These are phyloP conservation scores for Citrus unshiu DNA, from an alignment of 345 rosid genomes.

Conservation along the genomic window DNA sequence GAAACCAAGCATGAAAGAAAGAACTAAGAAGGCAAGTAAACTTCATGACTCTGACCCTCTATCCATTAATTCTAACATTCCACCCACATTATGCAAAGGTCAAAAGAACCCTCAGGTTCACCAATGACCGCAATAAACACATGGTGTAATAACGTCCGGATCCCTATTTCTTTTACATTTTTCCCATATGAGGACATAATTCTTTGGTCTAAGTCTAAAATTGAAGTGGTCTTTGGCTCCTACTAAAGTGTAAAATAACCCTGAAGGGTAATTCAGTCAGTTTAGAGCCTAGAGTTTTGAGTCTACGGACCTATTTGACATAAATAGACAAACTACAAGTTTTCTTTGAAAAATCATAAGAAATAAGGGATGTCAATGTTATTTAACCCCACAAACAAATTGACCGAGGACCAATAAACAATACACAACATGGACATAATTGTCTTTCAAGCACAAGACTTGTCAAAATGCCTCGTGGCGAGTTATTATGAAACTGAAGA, in stretches of 20 bases:
- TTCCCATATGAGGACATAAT: neutral
- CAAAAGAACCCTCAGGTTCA: conserved; percentile 5
- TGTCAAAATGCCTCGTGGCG: conserved; percentile 24
- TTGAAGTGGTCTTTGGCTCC: neutral
- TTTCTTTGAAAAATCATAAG: too few relatives aligned
- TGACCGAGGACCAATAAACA: neutral
- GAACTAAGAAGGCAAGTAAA: conserved; percentile 19
- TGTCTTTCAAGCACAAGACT: neutral
- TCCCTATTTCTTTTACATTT: neutral
- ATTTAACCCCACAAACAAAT: neutral
- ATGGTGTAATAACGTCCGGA: neutral
- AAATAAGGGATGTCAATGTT: neutral
- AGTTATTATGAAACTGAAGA: neutral
- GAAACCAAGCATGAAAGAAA: conserved; percentile 14
- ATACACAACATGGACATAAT: neutral
- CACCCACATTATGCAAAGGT: conserved; percentile 10
- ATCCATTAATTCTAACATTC: conserved; percentile 23
- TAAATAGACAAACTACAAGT: neutral
- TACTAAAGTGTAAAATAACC: neutral
- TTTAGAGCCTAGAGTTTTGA: too few relatives aligned
- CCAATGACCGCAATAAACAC: neutral
- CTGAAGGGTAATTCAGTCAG: neutral
- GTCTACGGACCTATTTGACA: neutral
- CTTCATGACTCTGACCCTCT: conserved; percentile 30
- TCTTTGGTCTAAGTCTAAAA: neutral